A percentile compares a stretch with the other conserved stretches of the same genome.
Conservation (phyloP, 345 rosid genomes). For the Euphorbia peplus region DNA sequence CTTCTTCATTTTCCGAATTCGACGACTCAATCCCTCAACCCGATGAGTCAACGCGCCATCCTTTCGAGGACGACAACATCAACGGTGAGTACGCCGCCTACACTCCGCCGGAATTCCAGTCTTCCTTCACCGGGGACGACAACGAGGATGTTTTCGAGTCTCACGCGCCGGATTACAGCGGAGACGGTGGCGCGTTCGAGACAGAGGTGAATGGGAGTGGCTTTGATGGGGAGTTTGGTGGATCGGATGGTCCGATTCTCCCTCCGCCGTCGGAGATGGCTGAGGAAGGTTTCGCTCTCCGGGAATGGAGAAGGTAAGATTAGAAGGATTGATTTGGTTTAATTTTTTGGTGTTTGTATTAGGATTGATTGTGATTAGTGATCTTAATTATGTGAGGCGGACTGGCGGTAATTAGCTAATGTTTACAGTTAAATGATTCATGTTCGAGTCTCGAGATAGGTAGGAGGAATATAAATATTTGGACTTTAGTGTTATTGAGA, state of each 20-base stretch:
- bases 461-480: too few species aligned
- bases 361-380: background rate
- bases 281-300: slow-evolving; percentile 59
- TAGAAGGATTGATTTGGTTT: too few species aligned
- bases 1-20: slow-evolving; percentile 44
- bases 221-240: slow-evolving; percentile 38
- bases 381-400: too few species aligned
- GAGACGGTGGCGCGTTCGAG: slow-evolving; percentile 18
- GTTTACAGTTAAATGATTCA: too few species aligned
- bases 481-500: too few species aligned
- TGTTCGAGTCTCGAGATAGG: too few species aligned
- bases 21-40: slow-evolving; percentile 32
- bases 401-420: too few species aligned
- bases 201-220: slow-evolving; percentile 32
- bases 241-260: slow-evolving; percentile 50
- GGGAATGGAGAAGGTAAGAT: slow-evolving; percentile 85
- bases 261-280: slow-evolving; percentile 58
- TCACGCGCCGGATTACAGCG: slow-evolving; percentile 30
- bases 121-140: slow-evolving; percentile 17
- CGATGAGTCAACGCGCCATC: slow-evolving; percentile 24
- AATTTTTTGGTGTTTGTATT: background rate
- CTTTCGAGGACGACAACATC: slow-evolving; percentile 33
- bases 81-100: slow-evolving; percentile 26
- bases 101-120: slow-evolving; percentile 25
- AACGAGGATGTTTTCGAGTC: slow-evolving; percentile 38